phyloP scores from a whole-genome alignment of 495 filamentous ascomycete species.

The Penicillium maclennaniae region DNA sequence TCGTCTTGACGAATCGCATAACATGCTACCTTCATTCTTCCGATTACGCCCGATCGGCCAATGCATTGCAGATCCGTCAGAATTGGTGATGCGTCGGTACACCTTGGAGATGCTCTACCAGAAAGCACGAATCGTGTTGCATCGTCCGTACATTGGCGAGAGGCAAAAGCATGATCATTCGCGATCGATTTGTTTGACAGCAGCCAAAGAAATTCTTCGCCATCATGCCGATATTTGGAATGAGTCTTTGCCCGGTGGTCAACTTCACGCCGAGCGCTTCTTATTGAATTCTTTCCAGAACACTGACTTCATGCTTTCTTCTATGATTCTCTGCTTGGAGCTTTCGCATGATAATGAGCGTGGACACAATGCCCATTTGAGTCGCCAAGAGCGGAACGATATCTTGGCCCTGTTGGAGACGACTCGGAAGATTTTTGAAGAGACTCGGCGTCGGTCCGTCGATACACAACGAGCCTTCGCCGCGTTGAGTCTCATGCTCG shows the following conservation, averaged over 20 bases:
- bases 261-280: constrained; percentile 67
- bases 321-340: constrained; percentile 84
- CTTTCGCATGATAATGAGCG: constrained; percentile 38
- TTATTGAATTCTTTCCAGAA: constrained; percentile 76
- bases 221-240: constrained; percentile 73
- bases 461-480: constrained; percentile 77
- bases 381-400: constrained; percentile 43
- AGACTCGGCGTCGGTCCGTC: constrained; percentile 60
- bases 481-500: constrained; percentile 70
- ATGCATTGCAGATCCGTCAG: constrained; percentile 67
- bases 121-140: constrained; percentile 77
- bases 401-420: constrained; percentile 67
- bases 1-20: constrained; percentile 63
- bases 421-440: constrained; percentile 68
- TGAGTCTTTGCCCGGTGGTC: constrained; percentile 70
- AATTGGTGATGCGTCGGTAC: constrained; percentile 76
- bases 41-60: constrained; percentile 67
- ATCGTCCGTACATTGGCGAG: constrained; percentile 74
- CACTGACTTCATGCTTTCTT: constrained; percentile 78
- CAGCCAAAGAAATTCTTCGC: constrained; percentile 69
- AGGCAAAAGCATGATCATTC: constrained; percentile 72
- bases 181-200: constrained; percentile 73
- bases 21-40: constrained; percentile 64
- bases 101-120: constrained; percentile 78
- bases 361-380: constrained; percentile 2